These are phyloP conservation scores for Galerina sulciceps DNA, from an alignment of 768 basidiomycete genomes.

Conservation along the genomic window DNA sequence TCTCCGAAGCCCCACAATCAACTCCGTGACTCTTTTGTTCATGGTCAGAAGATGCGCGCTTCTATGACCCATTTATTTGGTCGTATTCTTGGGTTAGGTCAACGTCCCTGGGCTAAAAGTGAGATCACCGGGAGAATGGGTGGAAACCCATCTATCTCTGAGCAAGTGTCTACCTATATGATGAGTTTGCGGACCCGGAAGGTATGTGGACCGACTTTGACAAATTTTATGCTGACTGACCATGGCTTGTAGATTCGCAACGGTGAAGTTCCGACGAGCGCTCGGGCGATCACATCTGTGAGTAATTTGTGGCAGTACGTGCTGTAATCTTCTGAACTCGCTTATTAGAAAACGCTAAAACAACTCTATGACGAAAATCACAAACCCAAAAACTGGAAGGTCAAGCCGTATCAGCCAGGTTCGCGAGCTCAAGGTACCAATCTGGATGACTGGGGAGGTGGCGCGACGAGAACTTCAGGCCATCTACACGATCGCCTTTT, in stretches of 20 bases:
- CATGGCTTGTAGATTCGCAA: not conserved
- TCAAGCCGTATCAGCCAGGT: not conserved
- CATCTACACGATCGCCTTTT: constrained; percentile 33
- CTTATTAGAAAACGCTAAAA: constrained; percentile 6
- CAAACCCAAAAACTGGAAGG: constrained; percentile 3
- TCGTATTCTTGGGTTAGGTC: constrained; percentile 25
- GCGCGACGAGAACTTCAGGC: constrained; percentile 30
- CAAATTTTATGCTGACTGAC: not conserved
- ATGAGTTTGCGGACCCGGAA: constrained; percentile 17
- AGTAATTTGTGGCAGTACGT: not conserved
- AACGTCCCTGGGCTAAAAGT: constrained; percentile 29
- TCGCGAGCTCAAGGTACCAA: constrained; percentile 1
- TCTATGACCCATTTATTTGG: constrained; percentile 33
- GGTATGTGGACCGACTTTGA: not conserved
- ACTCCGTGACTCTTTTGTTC: constrained; percentile 23
- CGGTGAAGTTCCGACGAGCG: constrained; percentile 18
- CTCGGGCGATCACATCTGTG: constrained; percentile 16
- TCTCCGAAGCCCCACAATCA: not conserved
- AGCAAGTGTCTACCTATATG: constrained; percentile 17
- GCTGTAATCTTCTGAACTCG: not conserved
- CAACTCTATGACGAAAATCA: constrained; percentile 18
- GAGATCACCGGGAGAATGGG: not conserved
- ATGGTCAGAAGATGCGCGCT: constrained; percentile 42
- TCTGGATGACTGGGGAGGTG: constrained; percentile 32
- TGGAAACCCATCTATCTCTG: constrained; percentile 20